These are phyloP conservation scores for Eimeria sp. DNA, from an alignment of 169 alveolate genomes.

Conservation along the genomic window DNA sequence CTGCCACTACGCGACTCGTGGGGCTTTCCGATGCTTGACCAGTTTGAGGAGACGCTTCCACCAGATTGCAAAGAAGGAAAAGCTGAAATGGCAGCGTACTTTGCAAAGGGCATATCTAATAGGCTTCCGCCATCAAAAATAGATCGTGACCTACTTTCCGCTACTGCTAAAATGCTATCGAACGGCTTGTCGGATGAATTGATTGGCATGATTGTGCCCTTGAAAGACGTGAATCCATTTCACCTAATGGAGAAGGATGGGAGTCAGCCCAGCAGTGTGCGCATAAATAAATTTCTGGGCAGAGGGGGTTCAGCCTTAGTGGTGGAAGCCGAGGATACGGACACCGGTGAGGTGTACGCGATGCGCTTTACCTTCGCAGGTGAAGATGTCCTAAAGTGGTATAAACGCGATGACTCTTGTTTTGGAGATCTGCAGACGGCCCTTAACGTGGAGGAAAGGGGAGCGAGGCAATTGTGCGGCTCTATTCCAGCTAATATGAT, in stretches of 20 bases:
- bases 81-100: not conserved
- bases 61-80: not conserved
- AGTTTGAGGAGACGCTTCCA: conserved; percentile 3
- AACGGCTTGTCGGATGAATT: not conserved
- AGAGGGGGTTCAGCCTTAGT: not conserved
- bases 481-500: conserved; percentile 12
- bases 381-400: too few relatives aligned
- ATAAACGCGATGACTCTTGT: not conserved
- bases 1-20: not conserved
- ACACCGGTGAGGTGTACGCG: not conserved
- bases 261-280: not conserved
- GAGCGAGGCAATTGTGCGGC: conserved; percentile 9
- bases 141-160: too few relatives aligned
- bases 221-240: not conserved
- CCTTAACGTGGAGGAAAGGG: not conserved
- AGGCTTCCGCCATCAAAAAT: too few relatives aligned
- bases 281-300: not conserved
- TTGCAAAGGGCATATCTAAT: not conserved
- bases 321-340: conserved; percentile 5
- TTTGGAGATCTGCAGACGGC: not conserved
- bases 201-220: not conserved
- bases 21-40: not conserved
- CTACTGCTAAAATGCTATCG: not conserved
- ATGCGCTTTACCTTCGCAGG: not conserved
- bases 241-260: not conserved